These are phyloP conservation scores for Rhodotorula mucilaginosa DNA, from an alignment of 1,284 basidiomycete species.

Conservation along the genomic window DNA sequence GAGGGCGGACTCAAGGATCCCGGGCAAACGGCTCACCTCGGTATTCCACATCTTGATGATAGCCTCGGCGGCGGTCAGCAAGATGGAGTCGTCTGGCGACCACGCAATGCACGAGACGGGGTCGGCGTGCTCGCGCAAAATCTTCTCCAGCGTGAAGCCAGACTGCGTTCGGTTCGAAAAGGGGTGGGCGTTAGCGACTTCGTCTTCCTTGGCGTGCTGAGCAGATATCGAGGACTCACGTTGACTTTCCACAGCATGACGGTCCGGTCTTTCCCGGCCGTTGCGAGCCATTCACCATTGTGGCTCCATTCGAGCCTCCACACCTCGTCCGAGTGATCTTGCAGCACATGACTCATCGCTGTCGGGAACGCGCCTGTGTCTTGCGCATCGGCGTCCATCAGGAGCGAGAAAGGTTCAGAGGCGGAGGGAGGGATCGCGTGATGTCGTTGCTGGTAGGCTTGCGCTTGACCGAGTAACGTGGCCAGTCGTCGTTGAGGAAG, in stretches of 20 bases:
- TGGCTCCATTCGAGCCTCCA: constrained; percentile 96
- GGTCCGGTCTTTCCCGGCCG: constrained; percentile 77
- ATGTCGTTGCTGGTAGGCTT: constrained; percentile 69
- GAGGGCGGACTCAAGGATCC: background rate
- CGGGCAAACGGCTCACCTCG: constrained; percentile 57
- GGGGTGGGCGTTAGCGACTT: constrained; percentile 41
- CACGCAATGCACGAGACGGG: constrained; percentile 78
- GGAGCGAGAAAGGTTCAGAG: constrained; percentile 75
- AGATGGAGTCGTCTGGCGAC: constrained; percentile 78
- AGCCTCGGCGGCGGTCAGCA: constrained; percentile 77
- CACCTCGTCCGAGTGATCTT: constrained; percentile 86
- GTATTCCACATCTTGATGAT: constrained; percentile 82
- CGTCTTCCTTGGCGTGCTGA: fast-evolving
- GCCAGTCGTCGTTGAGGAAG: constrained; percentile 84
- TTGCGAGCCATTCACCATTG: constrained; percentile 78
- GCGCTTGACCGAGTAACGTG: constrained; percentile 81
- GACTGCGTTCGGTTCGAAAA: constrained; percentile 47
- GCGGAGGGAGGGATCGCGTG: constrained; percentile 61
- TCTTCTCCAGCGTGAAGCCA: constrained; percentile 62
- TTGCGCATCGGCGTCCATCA: constrained; percentile 74
- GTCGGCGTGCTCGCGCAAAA: constrained; percentile 70
- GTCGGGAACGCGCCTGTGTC: constrained; percentile 69
- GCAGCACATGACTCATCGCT: constrained; percentile 75
- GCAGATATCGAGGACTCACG: constrained; percentile 55
- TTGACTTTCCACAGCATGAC: constrained; percentile 86